Evolutionary conservation across 352 stramenopile species (phyloP), one percentile per base, ranked within the genome.

Genomic region (Thalassiosira mediterranea): DNA sequence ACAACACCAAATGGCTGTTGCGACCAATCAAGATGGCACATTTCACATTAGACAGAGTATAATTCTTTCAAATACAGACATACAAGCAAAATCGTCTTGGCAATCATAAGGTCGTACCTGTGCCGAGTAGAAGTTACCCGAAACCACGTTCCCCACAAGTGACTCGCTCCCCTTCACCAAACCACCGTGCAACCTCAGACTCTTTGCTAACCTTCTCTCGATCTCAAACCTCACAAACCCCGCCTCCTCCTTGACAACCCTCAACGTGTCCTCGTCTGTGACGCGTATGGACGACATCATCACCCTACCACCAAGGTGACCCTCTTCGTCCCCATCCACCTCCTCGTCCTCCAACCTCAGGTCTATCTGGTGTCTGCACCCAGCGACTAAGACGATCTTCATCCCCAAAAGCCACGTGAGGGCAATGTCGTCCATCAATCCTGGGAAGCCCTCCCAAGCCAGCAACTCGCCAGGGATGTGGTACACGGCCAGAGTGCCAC

Each of bases 81-180:
- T 23, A 21, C 17, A 32, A 29, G 26, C 25, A 47, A 49, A 26
- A 57, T n/a, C n/a, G n/a, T n/a, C n/a, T n/a, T n/a, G n/a, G n/a
- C n/a, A n/a, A n/a, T n/a, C n/a, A n/a, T n/a, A n/a, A n/a, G n/a
- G n/a, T n/a, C 63, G n/a, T 46, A 79, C 71, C 62, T 73, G 87
- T 13, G 96, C 96, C 7, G 94, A 97, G 83, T 98, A 98, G 83
- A 98, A 98, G 77, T 99, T 99, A 8, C 96, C 96, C 1, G 94
- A 97, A 2, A 97, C 91, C 42, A 99, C 95, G 97, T 98, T 68
- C 88, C 84, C 44, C 15, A 53, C 44, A 5, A 8, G 64, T 57
- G 65, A 53, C 54, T 72, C 60, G 1, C 54, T 67, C 21, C 63
- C 76, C 69, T 82, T 80, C 3, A 72, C 59, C 15, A 77, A 57